Percentiles rank a stretch among this genome's conserved stretches.
phyloP scores from a whole-genome alignment of 129 eudicot species.

The Pseudognaphalium luteoalbum region DNA sequence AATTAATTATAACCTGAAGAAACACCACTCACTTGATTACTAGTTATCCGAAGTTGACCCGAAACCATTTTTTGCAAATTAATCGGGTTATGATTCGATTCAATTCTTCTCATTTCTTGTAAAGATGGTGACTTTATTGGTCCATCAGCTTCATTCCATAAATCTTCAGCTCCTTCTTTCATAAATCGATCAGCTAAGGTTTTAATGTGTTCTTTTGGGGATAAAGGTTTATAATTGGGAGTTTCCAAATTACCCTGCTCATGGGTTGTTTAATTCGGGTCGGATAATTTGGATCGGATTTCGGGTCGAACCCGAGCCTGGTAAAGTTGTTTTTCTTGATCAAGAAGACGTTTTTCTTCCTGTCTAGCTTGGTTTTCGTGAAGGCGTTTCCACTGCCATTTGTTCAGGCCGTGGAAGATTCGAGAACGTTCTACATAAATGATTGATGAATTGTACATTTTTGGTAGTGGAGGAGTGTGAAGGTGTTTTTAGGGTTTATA shows the following conservation, averaged over 20 bases:
- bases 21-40: slow-evolving; percentile 14
- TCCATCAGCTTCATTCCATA: slow-evolving; percentile 90
- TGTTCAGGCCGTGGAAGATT: slow-evolving; percentile 61
- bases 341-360: slow-evolving; percentile 80
- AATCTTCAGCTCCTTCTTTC: slow-evolving; percentile 92
- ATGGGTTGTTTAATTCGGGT: slow-evolving; percentile 13
- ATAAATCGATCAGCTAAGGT: slow-evolving; percentile 82
- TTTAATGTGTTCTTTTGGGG: slow-evolving; percentile 73
- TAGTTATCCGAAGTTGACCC: slow-evolving; percentile 17
- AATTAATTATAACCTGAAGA: slow-evolving; percentile 20
- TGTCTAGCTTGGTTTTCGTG: slow-evolving; percentile 92
- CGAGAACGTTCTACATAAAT: slow-evolving; percentile 34
- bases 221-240: slow-evolving; percentile 46
- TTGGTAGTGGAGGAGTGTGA: neutral
- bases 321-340: slow-evolving; percentile 81
- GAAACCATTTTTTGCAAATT: slow-evolving; percentile 36
- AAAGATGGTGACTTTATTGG: slow-evolving; percentile 38
- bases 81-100: slow-evolving; percentile 36
- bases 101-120: slow-evolving; percentile 23
- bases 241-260: slow-evolving; percentile 7
- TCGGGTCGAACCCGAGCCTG: slow-evolving; percentile 84
- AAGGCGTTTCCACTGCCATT: slow-evolving; percentile 97
- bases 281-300: slow-evolving; percentile 60
- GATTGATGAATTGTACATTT: slow-evolving; percentile 35
- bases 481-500: slow-evolving; percentile 38